A percentile compares a stretch with the other conserved stretches of the same genome.
These are phyloP conservation scores for Russula sp. DNA, from an alignment of 768 basidiomycete genomes.

Conservation along the genomic window DNA sequence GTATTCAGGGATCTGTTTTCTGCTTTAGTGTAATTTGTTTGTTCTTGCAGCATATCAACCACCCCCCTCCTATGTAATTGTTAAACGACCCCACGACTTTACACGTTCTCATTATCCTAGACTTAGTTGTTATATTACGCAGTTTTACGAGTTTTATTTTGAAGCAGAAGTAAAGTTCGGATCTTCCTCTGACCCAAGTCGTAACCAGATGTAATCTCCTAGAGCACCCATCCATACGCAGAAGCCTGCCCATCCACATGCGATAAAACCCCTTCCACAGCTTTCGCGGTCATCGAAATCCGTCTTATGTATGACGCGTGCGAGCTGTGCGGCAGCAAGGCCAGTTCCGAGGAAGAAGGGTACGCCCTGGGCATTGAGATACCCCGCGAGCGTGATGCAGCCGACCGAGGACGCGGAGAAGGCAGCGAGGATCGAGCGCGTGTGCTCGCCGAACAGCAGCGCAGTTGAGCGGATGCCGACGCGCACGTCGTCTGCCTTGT, in stretches of 20 bases:
- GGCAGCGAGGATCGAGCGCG: constrained; percentile 64
- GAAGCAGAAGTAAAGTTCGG: background rate
- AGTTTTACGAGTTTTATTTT: background rate
- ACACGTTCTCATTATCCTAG: background rate
- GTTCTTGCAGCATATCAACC: background rate
- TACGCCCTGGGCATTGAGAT: constrained; percentile 65
- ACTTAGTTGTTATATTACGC: constrained; percentile 1
- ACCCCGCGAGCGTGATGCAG: constrained; percentile 70
- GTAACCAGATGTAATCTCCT: constrained; percentile 49
- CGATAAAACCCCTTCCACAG: constrained; percentile 87
- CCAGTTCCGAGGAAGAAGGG: constrained; percentile 76
- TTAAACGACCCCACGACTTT: background rate
- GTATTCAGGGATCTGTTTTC: background rate
- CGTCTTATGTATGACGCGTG: constrained; percentile 64
- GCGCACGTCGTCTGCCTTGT: constrained; percentile 83
- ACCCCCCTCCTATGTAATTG: background rate
- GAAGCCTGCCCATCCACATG: constrained; percentile 84
- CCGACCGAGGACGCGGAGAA: constrained; percentile 71
- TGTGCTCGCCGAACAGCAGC: constrained; percentile 73
- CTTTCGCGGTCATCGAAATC: constrained; percentile 69
- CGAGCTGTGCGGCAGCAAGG: constrained; percentile 68
- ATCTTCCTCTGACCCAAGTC: background rate
- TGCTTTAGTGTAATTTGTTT: background rate
- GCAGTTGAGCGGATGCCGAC: constrained; percentile 93
- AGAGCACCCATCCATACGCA: constrained; percentile 80